phyloP scores from a whole-genome alignment of 2,329 filamentous ascomycete species.

The Chaetoscypha palmicola region DNA sequence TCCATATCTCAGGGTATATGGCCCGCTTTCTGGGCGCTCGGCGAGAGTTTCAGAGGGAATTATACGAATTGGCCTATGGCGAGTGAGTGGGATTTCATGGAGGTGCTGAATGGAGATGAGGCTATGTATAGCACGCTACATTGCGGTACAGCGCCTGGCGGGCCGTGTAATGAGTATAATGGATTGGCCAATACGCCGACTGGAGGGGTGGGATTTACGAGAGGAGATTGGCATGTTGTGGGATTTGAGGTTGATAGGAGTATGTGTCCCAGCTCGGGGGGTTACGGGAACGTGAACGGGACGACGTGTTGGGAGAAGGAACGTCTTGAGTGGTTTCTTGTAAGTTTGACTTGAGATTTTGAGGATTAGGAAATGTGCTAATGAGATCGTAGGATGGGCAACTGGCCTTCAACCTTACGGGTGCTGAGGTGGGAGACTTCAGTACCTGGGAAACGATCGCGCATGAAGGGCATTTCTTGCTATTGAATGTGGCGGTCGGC shows the following conservation, averaged over 20 bases:
- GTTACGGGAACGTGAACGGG: not conserved
- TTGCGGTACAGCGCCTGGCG: constrained; percentile 36
- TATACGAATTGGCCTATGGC: constrained; percentile 37
- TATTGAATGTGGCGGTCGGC: constrained; percentile 37
- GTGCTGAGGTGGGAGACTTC: constrained; percentile 24
- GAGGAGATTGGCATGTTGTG: constrained; percentile 30
- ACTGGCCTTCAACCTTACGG: constrained; percentile 25
- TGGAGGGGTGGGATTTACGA: not conserved
- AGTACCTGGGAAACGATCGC: constrained; percentile 31
- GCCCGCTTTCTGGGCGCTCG: constrained; percentile 42
- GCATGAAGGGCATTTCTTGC: constrained; percentile 30
- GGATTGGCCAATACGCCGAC: constrained; percentile 21
- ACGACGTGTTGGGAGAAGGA: constrained; percentile 22
- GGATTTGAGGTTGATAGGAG: constrained; percentile 32
- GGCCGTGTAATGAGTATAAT: constrained; percentile 37
- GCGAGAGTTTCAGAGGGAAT: constrained; percentile 33
- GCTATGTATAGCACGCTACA: constrained; percentile 35
- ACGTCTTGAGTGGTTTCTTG: constrained; percentile 33
- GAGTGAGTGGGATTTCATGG: constrained; percentile 41
- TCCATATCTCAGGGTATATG: constrained; percentile 36
- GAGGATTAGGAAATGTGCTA: no score
- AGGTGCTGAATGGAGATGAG: constrained; percentile 35
- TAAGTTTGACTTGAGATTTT: no score
- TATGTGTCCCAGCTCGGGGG: no score
- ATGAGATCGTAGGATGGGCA: constrained; percentile 32